Evolutionary conservation across 148 eudicot genomes (phyloP), one percentile per base, ranked within the genome.

Genomic region (Simmondsia chinensis): DNA sequence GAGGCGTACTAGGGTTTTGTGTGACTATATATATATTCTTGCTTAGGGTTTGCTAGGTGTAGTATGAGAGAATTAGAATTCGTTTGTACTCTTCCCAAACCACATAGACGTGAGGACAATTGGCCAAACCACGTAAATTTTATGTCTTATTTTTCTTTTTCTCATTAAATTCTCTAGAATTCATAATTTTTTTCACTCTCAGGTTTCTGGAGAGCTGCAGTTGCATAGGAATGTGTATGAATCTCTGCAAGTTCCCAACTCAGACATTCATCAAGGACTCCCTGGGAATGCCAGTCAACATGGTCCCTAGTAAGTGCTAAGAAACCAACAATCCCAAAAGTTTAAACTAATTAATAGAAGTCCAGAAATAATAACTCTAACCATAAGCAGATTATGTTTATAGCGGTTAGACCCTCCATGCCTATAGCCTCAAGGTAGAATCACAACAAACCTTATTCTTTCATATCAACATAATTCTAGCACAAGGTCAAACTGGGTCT

Each of bases 221-320:
- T 39, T 91, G 97, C 59, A 86, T 72, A 4, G 95, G 94, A 45
- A 85, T 79, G 83, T 91, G 97, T 68, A 76, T 77, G 18, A 91
- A 91, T 48, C 76, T 79, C 6, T 91, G 97, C 74, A 91, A 85
- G 70, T 72, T 74, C 72, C 97, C 97, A 8, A 69, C 88, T 47
- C 97, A 85, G 55, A 54, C 58, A 25, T 91, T 81, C 63, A 74
- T 91, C 34, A 85, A 78, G 60, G 71, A 73, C 26, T 49, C 73
- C 20, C 52, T 85, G 12, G 86, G 97, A 41, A 57, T 74, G 66
- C 79, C 97, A 3, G 37, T 85, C 41, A 74, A 56, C 64, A 74
- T 85, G 86, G 71, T 79, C 37, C 97, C 97, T n/a, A 91, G 97
- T 91, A 85, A 61, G 94, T 72, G n/a, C n/a, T n/a, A n/a, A n/a